A percentile compares a stretch with the other conserved stretches of the same genome.
phyloP scores from a whole-genome alignment of 2,329 filamentous ascomycete species.

The Alternaria alternata region DNA sequence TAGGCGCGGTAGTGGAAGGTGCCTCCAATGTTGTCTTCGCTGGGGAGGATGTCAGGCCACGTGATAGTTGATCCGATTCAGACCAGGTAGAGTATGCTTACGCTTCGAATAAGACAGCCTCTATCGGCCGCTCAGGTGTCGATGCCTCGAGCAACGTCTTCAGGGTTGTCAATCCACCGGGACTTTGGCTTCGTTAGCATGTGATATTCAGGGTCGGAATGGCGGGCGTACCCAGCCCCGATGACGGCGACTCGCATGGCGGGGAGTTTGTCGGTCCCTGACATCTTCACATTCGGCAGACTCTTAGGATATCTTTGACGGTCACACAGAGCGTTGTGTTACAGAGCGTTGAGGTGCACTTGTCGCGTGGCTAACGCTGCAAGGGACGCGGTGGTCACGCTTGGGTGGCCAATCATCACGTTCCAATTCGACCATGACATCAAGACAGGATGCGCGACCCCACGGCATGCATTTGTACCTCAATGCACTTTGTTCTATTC shows the following conservation, averaged over 20 bases:
- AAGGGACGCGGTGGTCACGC: neutral
- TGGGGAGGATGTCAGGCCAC: constrained; percentile 21
- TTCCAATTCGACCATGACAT: neutral
- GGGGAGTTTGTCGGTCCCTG: constrained; percentile 22
- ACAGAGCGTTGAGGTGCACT: neutral
- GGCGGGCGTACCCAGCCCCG: constrained; percentile 35
- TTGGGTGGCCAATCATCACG: neutral
- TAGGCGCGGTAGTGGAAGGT: constrained; percentile 60
- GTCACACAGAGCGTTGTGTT: neutral
- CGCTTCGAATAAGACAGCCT: constrained; percentile 57
- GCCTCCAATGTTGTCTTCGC: constrained; percentile 55
- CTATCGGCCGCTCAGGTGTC: constrained; percentile 46
- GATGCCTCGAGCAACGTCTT: constrained; percentile 45
- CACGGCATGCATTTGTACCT: neutral
- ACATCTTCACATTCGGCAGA: constrained; percentile 8
- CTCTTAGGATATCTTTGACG: neutral
- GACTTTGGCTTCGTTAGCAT: constrained; percentile 20
- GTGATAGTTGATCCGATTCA: neutral
- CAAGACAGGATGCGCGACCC: neutral
- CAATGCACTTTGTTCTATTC: neutral
- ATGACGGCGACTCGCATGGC: constrained; percentile 40
- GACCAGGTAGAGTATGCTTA: constrained; percentile 10
- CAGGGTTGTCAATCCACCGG: constrained; percentile 38
- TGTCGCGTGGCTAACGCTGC: neutral
- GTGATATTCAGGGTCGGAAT: neutral